These are phyloP conservation scores for Xenosphaeropsis pyriputrescens DNA, from an alignment of 2,329 filamentous ascomycete species.

Conservation along the genomic window DNA sequence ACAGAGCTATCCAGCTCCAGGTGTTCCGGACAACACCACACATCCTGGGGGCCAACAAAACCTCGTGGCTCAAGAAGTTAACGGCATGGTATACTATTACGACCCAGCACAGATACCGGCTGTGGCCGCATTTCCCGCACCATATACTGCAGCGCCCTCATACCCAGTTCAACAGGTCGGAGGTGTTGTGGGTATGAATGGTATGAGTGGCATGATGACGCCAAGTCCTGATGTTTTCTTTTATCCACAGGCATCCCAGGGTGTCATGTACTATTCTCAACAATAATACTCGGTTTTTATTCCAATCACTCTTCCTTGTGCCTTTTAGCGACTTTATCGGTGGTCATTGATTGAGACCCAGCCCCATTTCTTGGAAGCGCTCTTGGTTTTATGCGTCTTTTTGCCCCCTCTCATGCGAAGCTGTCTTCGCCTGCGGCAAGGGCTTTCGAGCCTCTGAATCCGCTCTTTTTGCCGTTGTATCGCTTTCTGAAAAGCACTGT, in stretches of 20 bases:
- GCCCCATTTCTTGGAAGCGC: background rate
- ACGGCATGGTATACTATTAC: constrained; percentile 94
- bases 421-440: background rate
- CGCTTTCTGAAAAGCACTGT: too few species aligned
- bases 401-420: too few species aligned
- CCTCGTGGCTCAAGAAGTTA: constrained; percentile 70
- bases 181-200: constrained; percentile 38
- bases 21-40: constrained; percentile 15
- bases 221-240: constrained; percentile 57
- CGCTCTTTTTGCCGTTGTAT: too few species aligned
- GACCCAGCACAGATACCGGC: constrained; percentile 57
- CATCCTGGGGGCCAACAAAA: constrained; percentile 26
- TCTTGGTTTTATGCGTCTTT: background rate
- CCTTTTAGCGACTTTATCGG: constrained; percentile 14
- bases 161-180: constrained; percentile 37
- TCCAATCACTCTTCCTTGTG: constrained; percentile 14
- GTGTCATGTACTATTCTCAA: constrained; percentile 47
- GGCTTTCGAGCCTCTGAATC: background rate
- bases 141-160: constrained; percentile 31
- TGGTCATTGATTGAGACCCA: background rate
- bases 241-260: constrained; percentile 38
- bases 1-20: constrained; percentile 11
- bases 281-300: constrained; percentile 20
- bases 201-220: constrained; percentile 72
- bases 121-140: constrained; percentile 20